These are phyloP conservation scores for Penicillium sp. DNA, from an alignment of 2,329 filamentous ascomycete genomes.

Conservation along the genomic window DNA sequence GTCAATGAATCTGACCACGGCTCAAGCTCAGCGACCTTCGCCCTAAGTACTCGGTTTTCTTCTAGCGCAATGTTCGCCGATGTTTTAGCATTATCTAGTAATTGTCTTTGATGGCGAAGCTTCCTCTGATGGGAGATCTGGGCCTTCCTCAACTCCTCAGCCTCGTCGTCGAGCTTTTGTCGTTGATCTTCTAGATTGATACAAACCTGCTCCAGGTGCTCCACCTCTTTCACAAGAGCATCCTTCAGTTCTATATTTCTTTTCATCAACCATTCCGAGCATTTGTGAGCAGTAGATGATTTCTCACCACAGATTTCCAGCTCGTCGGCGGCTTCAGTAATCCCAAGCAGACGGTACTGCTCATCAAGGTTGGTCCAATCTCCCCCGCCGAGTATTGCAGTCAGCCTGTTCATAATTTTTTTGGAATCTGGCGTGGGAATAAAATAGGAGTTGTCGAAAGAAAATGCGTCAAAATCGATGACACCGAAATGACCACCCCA, in stretches of 20 bases:
- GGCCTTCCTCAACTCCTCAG: background rate
- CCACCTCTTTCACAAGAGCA: background rate
- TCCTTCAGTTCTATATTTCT: background rate
- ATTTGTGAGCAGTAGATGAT: background rate
- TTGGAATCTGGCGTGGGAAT: background rate
- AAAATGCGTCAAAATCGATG: background rate
- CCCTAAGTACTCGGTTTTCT: slow-evolving; percentile 3
- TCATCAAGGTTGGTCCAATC: background rate
- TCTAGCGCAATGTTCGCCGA: background rate
- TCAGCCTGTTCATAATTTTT: background rate
- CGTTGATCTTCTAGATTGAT: background rate
- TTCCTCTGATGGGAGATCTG: slow-evolving; percentile 4
- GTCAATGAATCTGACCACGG: slow-evolving; percentile 8
- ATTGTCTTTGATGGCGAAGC: slow-evolving; percentile 4
- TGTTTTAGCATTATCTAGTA: background rate
- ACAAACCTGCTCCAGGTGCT: background rate
- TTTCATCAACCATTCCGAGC: background rate
- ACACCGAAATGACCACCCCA: background rate
- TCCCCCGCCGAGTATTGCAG: background rate
- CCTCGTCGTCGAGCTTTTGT: background rate
- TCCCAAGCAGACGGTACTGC: background rate
- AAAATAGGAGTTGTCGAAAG: background rate
- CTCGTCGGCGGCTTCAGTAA: background rate
- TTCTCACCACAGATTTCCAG: background rate
- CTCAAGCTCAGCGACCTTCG: slow-evolving; percentile 8